Conservation (phyloP, 2,329 filamentous ascomycete genomes). For the Aspergillus tanneri region DNA sequence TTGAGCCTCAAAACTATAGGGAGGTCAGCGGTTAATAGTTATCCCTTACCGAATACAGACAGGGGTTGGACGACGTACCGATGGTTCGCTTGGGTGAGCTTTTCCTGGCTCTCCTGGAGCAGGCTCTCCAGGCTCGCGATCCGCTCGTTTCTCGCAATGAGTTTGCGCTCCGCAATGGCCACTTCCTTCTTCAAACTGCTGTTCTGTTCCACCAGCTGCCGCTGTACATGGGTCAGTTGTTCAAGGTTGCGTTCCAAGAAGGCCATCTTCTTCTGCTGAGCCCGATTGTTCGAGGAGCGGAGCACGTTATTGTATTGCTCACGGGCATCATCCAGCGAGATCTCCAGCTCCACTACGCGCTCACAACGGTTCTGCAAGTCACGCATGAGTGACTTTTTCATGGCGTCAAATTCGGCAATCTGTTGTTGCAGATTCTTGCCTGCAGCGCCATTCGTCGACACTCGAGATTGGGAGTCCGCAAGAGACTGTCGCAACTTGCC, state of each 20-base stretch:
- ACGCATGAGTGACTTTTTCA: conserved; percentile 99
- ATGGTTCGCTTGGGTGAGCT: conserved; percentile 94
- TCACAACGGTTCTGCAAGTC: conserved; percentile 98
- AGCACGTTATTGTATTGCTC: conserved; percentile 99
- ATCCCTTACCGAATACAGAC: conserved; percentile 1
- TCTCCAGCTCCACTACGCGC: conserved; percentile 95
- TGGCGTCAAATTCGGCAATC: conserved; percentile 96
- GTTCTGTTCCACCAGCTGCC: conserved; percentile 97
- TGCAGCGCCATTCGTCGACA: conserved; percentile 59
- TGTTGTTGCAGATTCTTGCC: conserved; percentile 92
- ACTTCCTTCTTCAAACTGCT: conserved; percentile 97
- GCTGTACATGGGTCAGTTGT: conserved; percentile 94
- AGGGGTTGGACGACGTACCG: conserved; percentile 62
- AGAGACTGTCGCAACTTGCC: conserved; percentile 75
- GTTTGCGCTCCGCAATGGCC: conserved; percentile 94
- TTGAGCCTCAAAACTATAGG: conserved; percentile 85
- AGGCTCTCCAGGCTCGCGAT: conserved; percentile 91
- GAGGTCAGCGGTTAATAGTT: conserved; percentile 12
- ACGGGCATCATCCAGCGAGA: conserved; percentile 91
- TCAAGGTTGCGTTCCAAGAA: conserved; percentile 98
- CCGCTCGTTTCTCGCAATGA: conserved; percentile 93
- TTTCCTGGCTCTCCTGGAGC: conserved; percentile 96
- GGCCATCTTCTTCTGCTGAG: conserved; percentile 99
- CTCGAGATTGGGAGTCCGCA: conserved; percentile 62
- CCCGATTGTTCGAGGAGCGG: conserved; percentile 92